These are phyloP conservation scores for Domatiomyces globalis DNA, from an alignment of 2,329 filamentous ascomycete species.

Conservation along the genomic window DNA sequence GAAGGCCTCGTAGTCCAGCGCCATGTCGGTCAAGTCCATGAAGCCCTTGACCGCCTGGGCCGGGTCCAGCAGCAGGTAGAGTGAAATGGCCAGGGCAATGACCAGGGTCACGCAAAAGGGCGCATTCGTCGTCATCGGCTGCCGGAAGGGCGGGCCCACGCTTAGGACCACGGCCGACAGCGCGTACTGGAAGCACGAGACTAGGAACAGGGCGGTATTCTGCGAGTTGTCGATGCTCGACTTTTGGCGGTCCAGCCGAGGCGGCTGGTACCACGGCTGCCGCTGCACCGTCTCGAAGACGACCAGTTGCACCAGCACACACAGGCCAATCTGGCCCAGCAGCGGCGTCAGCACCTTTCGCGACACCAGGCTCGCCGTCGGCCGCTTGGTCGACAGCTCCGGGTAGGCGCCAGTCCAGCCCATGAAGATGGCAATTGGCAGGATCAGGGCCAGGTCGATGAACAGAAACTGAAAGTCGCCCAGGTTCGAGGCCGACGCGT, in stretches of 20 bases:
- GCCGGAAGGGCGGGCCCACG: conserved; percentile 80
- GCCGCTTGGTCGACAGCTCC: conserved; percentile 64
- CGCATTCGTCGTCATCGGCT: conserved; percentile 65
- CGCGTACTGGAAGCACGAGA: conserved; percentile 91
- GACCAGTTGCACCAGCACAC: conserved; percentile 60
- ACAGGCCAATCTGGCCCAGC: conserved; percentile 74
- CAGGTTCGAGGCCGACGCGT: conserved; percentile 82
- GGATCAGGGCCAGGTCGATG: conserved; percentile 81
- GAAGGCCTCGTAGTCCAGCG: conserved; percentile 55
- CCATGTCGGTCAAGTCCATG: conserved; percentile 79
- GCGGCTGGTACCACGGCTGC: conserved; percentile 79
- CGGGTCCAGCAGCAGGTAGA: conserved; percentile 70
- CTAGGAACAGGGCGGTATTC: conserved; percentile 78
- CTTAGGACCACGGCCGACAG: conserved; percentile 77
- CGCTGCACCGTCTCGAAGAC: conserved; percentile 60
- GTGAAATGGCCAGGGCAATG: conserved; percentile 50
- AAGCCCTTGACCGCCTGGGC: conserved; percentile 51
- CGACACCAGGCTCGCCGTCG: conserved; percentile 82
- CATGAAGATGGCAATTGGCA: conserved; percentile 98
- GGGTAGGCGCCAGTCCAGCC: conserved; percentile 84
- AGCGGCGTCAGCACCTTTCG: conserved; percentile 82
- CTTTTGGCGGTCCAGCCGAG: conserved; percentile 59
- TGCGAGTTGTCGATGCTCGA: conserved; percentile 83
- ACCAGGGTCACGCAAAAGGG: conserved; percentile 72
- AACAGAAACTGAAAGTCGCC: conserved; percentile 98